Conservation (phyloP, 2,329 filamentous ascomycete genomes). For the Phoma sp. region DNA sequence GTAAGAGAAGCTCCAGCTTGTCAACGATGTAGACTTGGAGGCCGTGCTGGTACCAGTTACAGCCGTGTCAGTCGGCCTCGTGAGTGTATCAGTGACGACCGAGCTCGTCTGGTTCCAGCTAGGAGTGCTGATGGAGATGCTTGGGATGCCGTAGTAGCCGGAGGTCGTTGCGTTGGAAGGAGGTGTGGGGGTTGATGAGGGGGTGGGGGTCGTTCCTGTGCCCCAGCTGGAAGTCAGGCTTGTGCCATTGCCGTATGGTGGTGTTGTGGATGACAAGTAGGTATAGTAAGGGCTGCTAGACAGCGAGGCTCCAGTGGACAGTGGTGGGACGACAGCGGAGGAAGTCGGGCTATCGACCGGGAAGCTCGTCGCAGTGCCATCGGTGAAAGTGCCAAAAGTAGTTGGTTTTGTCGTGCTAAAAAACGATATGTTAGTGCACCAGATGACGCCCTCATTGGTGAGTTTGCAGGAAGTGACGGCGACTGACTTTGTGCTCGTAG, state of each 20-base stretch:
- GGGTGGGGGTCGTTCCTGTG: not conserved
- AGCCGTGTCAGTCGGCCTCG: constrained; percentile 1
- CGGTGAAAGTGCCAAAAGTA: constrained; percentile 21
- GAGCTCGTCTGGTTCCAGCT: constrained; percentile 5
- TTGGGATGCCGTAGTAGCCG: constrained; percentile 7
- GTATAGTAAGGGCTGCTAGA: constrained; percentile 3
- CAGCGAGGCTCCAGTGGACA: not conserved
- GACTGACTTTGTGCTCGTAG: constrained; percentile 20
- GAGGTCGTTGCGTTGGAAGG: constrained; percentile 4
- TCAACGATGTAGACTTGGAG: not conserved
- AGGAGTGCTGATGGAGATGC: not conserved
- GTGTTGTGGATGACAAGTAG: constrained; percentile 5
- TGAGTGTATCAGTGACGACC: constrained; percentile 1
- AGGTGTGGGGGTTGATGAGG: not conserved
- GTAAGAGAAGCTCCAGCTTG: not conserved
- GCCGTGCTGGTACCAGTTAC: not conserved
- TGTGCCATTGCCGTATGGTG: constrained; percentile 10
- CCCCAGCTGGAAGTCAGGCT: not conserved
- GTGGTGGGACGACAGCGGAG: not conserved
- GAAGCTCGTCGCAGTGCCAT: constrained; percentile 29
- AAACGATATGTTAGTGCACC: constrained; percentile 7
- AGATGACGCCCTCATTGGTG: constrained; percentile 1
- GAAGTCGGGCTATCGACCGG: constrained; percentile 16
- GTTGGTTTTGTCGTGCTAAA: constrained; percentile 6
- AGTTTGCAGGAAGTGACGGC: not conserved